Evolutionary conservation across 2,329 filamentous ascomycete species (phyloP), one percentile per base, ranked within the genome.

Genomic region (Fusarium pseudograminearum): DNA sequence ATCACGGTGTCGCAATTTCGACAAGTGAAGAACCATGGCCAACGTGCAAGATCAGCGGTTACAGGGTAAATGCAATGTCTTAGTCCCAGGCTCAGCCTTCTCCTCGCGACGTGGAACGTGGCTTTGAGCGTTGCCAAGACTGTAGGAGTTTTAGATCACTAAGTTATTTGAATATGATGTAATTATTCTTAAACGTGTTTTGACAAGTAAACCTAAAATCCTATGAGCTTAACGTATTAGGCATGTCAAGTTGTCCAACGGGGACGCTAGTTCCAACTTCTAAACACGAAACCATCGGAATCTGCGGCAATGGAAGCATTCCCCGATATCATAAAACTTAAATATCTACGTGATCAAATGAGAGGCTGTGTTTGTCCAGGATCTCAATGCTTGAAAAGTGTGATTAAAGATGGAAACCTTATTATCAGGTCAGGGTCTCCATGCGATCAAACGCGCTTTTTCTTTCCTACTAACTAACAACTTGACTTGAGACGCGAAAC

Each of bases 201-300:
- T 11, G 0, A 2, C 10, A 30, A 4, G 28, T 30, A 30, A 30
- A 30, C 28, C 28, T 30, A 2, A 30, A 30, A 30, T 12, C 11
- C 28, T 10, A 4, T 4, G 28, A 30, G 2, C 11, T 30, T 30
- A 30, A 30, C 28, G 11, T 12, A 12, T 30, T 6, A 30, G 28
- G 28, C 28, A 12, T 30, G 11, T 30, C 4, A 30, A 6, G 4
- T 1, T 0, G 14, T 0, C 4, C 3, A 46, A 46, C 30, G 3
- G 6, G 38, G 11, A 7, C n/a, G 1, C 12, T n/a, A 14, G 1
- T 8, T 14, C 6, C n/a, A 40, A 22, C 0, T 15, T 22, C 10
- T 20, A 0, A 15, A 20, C 1, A 3, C 12, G 7, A 11, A 36
- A 36, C 33, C 5, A 24, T 4, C 22, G 14, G 22, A 0, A 0